Conservation (phyloP, 2,329 filamentous ascomycete species). For the Neofusicoccum ribis region DNA sequence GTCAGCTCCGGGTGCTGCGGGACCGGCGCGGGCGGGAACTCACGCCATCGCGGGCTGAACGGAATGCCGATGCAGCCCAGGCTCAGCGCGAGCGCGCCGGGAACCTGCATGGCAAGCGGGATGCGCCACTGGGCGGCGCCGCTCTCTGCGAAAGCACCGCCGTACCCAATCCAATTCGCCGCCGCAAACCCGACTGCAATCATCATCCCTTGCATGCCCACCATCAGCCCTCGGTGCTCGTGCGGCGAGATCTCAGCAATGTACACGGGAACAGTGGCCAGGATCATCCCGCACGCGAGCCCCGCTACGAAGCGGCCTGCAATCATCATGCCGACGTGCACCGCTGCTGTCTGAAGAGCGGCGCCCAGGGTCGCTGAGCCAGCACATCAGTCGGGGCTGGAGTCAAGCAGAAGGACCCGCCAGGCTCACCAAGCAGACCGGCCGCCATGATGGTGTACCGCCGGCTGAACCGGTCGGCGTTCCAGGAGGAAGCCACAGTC, state of each 20-base stretch:
- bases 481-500: not conserved
- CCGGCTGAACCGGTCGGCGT: constrained; percentile 23
- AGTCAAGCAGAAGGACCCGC: no score
- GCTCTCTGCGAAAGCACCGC: constrained; percentile 63
- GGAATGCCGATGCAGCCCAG: constrained; percentile 67
- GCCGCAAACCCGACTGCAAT: constrained; percentile 43
- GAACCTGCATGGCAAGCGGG: constrained; percentile 51
- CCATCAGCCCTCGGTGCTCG: constrained; percentile 1
- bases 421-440: not conserved
- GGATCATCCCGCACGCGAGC: constrained; percentile 8
- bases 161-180: constrained; percentile 1
- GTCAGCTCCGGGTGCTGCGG: no score
- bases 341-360: constrained; percentile 2
- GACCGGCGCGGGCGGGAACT: no score
- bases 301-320: constrained; percentile 11
- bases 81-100: constrained; percentile 31
- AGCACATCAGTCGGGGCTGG: no score
- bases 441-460: constrained; percentile 21
- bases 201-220: constrained; percentile 62
- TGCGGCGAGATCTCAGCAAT: constrained; percentile 14
- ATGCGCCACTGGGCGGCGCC: constrained; percentile 65
- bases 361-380: not conserved
- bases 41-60: constrained; percentile 74
- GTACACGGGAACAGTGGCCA: constrained; percentile 20
- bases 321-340: constrained; percentile 21